Conservation (phyloP, 768 basidiomycete genomes). For the Daedaleopsis sinensis region DNA sequence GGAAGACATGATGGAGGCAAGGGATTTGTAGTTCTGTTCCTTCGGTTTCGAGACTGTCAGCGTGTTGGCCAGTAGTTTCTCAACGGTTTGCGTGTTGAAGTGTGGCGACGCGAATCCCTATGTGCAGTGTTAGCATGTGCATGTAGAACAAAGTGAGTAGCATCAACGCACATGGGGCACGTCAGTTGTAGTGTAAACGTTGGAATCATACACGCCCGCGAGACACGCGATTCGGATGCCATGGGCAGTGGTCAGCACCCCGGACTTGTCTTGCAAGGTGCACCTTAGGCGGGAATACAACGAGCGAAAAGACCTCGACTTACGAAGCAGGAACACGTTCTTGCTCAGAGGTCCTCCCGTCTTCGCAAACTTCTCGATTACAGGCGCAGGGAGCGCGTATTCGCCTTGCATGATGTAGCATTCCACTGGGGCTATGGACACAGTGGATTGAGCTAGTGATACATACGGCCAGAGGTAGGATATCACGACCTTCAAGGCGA, state of each 20-base stretch:
- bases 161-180: constrained; percentile 58
- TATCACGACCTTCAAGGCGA: constrained; percentile 57
- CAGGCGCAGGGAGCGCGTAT: constrained; percentile 67
- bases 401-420: constrained; percentile 94
- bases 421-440: constrained; percentile 70
- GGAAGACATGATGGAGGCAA: constrained; percentile 68
- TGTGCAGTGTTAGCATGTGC: neutral
- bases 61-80: constrained; percentile 73
- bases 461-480: neutral
- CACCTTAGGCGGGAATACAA: neutral
- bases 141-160: neutral
- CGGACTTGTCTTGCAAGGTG: constrained; percentile 69
- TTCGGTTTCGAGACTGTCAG: constrained; percentile 50
- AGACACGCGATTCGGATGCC: constrained; percentile 86
- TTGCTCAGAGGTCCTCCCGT: constrained; percentile 79
- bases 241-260: constrained; percentile 74
- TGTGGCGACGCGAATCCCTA: constrained; percentile 80
- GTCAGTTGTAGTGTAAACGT: constrained; percentile 60
- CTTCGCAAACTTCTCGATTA: constrained; percentile 75
- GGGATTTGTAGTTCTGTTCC: constrained; percentile 57
- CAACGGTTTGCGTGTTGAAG: constrained; percentile 69
- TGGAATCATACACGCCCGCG: constrained; percentile 73
- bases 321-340: constrained; percentile 86
- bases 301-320: constrained; percentile 33
- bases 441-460: constrained; percentile 16